Base-by-base conservation (phyloP, 2,329 filamentous ascomycete species). In the Phyllosticta paracitricarpa region DNA sequence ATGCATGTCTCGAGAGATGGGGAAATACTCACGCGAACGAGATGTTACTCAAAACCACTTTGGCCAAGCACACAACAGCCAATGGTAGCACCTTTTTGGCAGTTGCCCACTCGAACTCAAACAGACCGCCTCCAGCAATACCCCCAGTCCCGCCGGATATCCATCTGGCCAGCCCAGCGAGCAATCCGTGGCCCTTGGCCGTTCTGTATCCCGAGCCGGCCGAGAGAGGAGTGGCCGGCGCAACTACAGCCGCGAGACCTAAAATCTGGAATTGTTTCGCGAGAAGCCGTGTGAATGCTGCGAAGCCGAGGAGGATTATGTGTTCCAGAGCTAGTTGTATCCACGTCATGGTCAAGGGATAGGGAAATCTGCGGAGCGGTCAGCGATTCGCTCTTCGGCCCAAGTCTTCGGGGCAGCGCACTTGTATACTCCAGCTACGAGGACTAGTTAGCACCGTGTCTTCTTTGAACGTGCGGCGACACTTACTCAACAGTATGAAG, bases 51-150 rank as follows among this genome's bases (percentile, higher is more conserved):
- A 82, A 72, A 17, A 80, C 70, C 30, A 82, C 73, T 65, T 80
- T 82, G 28, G 75, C 73, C 26, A 81, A 71, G 63, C 79, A 82
- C 56, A 82, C 74, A 12, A 80, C 68, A 0, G 80, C 78, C 8
- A 81, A 68, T 12, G 79, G 79, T 1, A 82, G 68, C 22, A 79
- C 77, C 61, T 77, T 76, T 63, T 75, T 77, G 0, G 75, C 79
- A n/a, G 78, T 72, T 51, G 72, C 68, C 63, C 70, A 71, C 60
- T 82, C 78, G 59, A 82, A 81, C 63, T 82, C 80, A 60, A 83
- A 79, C 2, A 82, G 66, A 8, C 81, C 79, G 19, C 79, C 80
- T n/a, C 80, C 79, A 33, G 80, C 78, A 63, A 81, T 80, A 17
- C 79, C 78, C 3, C 78, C 77, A 0, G 75, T 76, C 10, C 75